phyloP scores from a whole-genome alignment of 1,284 basidiomycete genomes.

The Rhodotorula sp. region DNA sequence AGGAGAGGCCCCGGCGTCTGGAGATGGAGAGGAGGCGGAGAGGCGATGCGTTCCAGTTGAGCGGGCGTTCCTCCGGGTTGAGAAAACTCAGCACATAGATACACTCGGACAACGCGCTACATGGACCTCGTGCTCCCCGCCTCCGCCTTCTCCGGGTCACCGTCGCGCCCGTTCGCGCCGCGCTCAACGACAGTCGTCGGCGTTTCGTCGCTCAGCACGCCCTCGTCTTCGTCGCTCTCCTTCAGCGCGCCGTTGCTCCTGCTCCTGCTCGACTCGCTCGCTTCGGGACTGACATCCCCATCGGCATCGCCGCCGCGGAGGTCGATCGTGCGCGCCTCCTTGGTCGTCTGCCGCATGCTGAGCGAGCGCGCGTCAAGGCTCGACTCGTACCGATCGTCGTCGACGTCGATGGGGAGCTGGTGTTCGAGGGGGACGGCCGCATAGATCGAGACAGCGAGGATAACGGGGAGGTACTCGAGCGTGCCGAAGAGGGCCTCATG shows the following conservation, averaged over 20 bases:
- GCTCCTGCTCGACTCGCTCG: neutral
- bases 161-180: neutral
- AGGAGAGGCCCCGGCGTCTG: too few species aligned
- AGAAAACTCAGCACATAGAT: neutral
- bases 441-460: slow-evolving; percentile 51
- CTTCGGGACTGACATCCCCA: neutral
- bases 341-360: slow-evolving; percentile 18
- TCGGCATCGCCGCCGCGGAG: slow-evolving; percentile 3
- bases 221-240: slow-evolving; percentile 14
- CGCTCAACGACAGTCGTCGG: slow-evolving; percentile 7
- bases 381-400: slow-evolving; percentile 16
- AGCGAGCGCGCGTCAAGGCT: slow-evolving; percentile 3
- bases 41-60: too few species aligned
- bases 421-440: slow-evolving; percentile 34
- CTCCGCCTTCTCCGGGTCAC: neutral
- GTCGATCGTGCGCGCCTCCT: slow-evolving; percentile 19
- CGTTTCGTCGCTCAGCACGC: slow-evolving; percentile 3
- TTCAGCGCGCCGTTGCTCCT: neutral
- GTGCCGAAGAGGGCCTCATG: slow-evolving; percentile 51
- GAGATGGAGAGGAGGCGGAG: too few species aligned
- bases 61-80: too few species aligned
- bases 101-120: neutral
- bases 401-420: slow-evolving; percentile 26
- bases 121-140: neutral
- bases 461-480: slow-evolving; percentile 53